Evolutionary conservation across 345 rosid genomes (phyloP), one percentile per base, ranked within the genome.

Genomic region (Syzygium oleosum): DNA sequence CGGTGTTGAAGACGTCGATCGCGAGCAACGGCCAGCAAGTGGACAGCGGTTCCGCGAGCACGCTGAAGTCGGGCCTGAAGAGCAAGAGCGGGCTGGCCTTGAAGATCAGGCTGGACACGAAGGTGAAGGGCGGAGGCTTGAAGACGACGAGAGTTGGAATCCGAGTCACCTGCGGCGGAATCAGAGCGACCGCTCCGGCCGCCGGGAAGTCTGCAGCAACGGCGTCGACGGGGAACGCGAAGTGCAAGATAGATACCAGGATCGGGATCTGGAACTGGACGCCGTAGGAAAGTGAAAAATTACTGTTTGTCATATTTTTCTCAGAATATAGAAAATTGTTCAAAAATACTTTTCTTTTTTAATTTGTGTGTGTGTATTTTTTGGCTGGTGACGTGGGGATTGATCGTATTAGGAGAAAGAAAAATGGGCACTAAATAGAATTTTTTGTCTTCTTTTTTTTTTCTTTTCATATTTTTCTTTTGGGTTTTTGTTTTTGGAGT

Each of bases 241-340:
- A 93, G 78, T 97, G 99, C 90, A 94, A 95, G 94, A 97, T 94
- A 87, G 98, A 97, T 87, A 87, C 93, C 83, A 93, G 94, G 88
- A 79, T 96, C 90, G 96, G 95, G 96, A 93, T 97, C 92, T 97
- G 99, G 99, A 96, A 95, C 77, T 91, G 92, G 94, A 91, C 90
- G 73, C 29, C 91, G 8, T 87, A 87, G 84, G 13, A 19, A 38
- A 51, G 51, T 13, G 13, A 31, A 87, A 87, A 46, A 21, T 83
- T 59, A 83, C 59, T 2, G 80, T 34, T 46, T 38, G 49, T 22
- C 25, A 4, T 34, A 34, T 58, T 34, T 68, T 68, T 19, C 79
- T 68, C 46, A 68, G 79, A 34, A 34, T 68, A 68, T 34, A 4
- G 12, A 34, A 68, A 68, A 73, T 17, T 34, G 25, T 34, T 4